phyloP scores from a whole-genome alignment of 208 protist genomes.

The Zelonia costaricensis region DNA sequence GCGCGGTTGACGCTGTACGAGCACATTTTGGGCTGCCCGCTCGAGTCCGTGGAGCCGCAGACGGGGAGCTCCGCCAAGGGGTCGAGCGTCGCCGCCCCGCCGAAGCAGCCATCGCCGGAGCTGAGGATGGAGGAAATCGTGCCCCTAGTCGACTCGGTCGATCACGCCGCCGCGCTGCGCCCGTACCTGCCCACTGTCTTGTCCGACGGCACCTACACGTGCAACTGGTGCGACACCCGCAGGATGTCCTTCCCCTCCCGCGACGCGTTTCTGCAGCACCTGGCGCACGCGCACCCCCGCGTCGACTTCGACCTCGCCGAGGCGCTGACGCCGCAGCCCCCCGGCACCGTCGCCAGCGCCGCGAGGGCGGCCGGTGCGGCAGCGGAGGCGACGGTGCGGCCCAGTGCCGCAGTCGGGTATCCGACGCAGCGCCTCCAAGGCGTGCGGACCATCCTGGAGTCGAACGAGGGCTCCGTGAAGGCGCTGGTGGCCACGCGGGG shows the following conservation, averaged over 20 bases:
- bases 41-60: constrained; percentile 32
- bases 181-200: constrained; percentile 59
- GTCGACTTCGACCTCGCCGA: constrained; percentile 79
- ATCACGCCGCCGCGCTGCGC: too few relatives aligned
- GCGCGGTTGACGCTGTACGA: constrained; percentile 71
- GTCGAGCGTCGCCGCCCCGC: too few relatives aligned
- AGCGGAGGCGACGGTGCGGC: constrained; percentile 4
- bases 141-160: too few relatives aligned
- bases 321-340: constrained; percentile 37
- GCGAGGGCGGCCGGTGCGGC: constrained; percentile 1
- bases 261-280: constrained; percentile 82
- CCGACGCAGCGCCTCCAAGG: constrained; percentile 8
- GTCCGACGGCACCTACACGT: constrained; percentile 59
- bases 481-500: not conserved
- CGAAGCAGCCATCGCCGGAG: too few relatives aligned
- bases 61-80: too few relatives aligned
- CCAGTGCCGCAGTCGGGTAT: not conserved
- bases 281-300: constrained; percentile 63
- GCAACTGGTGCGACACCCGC: constrained; percentile 78
- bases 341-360: not conserved
- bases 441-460: constrained; percentile 7
- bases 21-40: constrained; percentile 49
- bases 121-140: not conserved
- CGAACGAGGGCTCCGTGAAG: constrained; percentile 1
- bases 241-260: constrained; percentile 51